A percentile compares a stretch with the other conserved stretches of the same genome.
phyloP scores from a whole-genome alignment of 2,329 filamentous ascomycete species.

The Diaporthe sp. region DNA sequence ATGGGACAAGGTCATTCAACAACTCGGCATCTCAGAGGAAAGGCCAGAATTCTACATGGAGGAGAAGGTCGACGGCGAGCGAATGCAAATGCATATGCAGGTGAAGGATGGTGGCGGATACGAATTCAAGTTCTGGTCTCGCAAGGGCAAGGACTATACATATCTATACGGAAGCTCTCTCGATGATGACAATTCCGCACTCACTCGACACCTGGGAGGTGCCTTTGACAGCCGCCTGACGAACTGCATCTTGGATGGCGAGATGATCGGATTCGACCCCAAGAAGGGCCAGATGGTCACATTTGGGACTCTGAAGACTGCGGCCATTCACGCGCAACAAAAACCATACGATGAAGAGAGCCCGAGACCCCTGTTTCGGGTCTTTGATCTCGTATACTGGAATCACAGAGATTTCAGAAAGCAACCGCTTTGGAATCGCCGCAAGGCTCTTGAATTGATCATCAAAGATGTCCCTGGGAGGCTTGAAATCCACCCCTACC shows the following conservation, averaged over 20 bases:
- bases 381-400: slow-evolving; percentile 93
- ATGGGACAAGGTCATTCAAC: slow-evolving; percentile 84
- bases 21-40: slow-evolving; percentile 74
- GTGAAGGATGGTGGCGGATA: slow-evolving; percentile 80
- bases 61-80: slow-evolving; percentile 96
- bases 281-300: slow-evolving; percentile 85
- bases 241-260: slow-evolving; percentile 93
- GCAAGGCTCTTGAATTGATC: slow-evolving; percentile 79
- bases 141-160: slow-evolving; percentile 96
- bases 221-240: slow-evolving; percentile 84
- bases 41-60: slow-evolving; percentile 94
- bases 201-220: slow-evolving; percentile 83
- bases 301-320: slow-evolving; percentile 95
- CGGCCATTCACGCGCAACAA: slow-evolving; percentile 83
- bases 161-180: slow-evolving; percentile 90
- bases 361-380: slow-evolving; percentile 82
- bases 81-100: slow-evolving; percentile 96
- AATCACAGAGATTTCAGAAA: slow-evolving; percentile 85
- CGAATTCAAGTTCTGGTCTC: slow-evolving; percentile 90
- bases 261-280: slow-evolving; percentile 99
- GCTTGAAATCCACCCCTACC: slow-evolving; percentile 85
- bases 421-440: slow-evolving; percentile 87
- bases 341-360: slow-evolving; percentile 76
- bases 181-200: slow-evolving; percentile 79
- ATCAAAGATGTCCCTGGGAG: slow-evolving; percentile 78